Evolutionary conservation across 371 early-diverging fungal genomes (phyloP), one percentile per base, ranked within the genome.

Genomic region (Mortierella polycephala): DNA sequence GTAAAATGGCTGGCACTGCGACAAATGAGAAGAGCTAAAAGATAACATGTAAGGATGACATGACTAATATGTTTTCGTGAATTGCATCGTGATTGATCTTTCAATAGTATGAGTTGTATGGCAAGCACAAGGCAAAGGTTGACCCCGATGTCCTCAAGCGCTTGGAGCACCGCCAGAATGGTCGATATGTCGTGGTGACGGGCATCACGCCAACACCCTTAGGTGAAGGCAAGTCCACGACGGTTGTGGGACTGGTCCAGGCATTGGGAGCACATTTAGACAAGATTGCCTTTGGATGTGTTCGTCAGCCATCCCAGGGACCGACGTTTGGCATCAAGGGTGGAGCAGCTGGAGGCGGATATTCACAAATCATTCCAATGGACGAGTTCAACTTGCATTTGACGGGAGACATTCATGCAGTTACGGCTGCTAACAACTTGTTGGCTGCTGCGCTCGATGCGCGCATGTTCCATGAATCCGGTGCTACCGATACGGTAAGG

Each of bases 291-390:
- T 94, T 96, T 84, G 98, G 97, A 13, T 97, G 98, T 85, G 97
- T 97, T 21, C 92, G 98, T 51, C 98, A 98, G 80, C 98, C 98
- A 11, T 95, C 96, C 47, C 98, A 97, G 76, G 98, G 98, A 14
- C 98, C 98, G 20, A 98, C 98, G 5, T 97, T 98, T 74, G 98
- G 98, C 55, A 97, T 98, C 85, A 98, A 98, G 84, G 98, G 97
- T 60, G 98, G 98, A 49, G 98, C 98, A 47, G 98, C 98, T 21
- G 98, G 98, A 59, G 98, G 98, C 56, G 98, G 98, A 23, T 98
- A 98, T 83, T 93, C 97, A 18, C 98, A 98, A 82, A 95, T 98
- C 54, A 96, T 98, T 67, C 98, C 98, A n/a, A 98, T 98, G 98
- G 96, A 97, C 70, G 96, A 97, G 74, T 97, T 98, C 89, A 98